Conservation (phyloP, 1,284 basidiomycete genomes). For the Ganoderma boninense region DNA sequence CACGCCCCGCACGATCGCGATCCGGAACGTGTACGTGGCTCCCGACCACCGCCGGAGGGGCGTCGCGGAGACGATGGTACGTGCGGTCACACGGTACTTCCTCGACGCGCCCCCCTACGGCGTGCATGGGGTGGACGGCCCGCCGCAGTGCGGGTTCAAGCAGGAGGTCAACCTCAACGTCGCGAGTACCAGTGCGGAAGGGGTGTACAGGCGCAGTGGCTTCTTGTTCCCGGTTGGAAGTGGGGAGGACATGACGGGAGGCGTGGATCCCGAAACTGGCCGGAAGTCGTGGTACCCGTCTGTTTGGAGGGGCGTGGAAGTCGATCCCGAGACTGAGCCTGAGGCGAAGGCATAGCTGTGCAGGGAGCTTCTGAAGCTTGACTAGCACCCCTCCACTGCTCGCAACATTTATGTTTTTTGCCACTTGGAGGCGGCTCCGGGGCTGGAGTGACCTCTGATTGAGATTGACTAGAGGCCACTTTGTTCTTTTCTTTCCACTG, state of each 20-base stretch:
- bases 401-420: too few species aligned
- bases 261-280: conserved; percentile 23
- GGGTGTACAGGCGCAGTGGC: conserved; percentile 25
- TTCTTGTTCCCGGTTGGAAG: conserved; percentile 23
- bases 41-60: conserved; percentile 35
- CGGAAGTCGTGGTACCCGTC: conserved; percentile 18
- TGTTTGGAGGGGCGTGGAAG: conserved; percentile 4
- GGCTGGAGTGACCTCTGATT: too few species aligned
- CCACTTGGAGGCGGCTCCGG: too few species aligned
- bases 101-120: conserved; percentile 31
- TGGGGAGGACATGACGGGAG: conserved; percentile 12
- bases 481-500: too few species aligned
- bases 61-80: conserved; percentile 38
- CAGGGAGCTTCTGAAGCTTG: too few species aligned
- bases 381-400: too few species aligned
- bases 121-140: conserved; percentile 24
- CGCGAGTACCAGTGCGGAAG: conserved; percentile 12
- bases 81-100: conserved; percentile 34
- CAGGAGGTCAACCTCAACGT: conserved; percentile 26
- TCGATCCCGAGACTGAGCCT: neutral
- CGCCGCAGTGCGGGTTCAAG: conserved; percentile 25
- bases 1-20: conserved; percentile 37
- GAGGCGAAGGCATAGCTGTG: neutral
- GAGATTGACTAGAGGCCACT: too few species aligned
- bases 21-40: conserved; percentile 39